Percentiles rank a stretch among this genome's conserved stretches.
Conservation (phyloP, 2,329 filamentous ascomycete species). For the Aspergillus calidoustus region DNA sequence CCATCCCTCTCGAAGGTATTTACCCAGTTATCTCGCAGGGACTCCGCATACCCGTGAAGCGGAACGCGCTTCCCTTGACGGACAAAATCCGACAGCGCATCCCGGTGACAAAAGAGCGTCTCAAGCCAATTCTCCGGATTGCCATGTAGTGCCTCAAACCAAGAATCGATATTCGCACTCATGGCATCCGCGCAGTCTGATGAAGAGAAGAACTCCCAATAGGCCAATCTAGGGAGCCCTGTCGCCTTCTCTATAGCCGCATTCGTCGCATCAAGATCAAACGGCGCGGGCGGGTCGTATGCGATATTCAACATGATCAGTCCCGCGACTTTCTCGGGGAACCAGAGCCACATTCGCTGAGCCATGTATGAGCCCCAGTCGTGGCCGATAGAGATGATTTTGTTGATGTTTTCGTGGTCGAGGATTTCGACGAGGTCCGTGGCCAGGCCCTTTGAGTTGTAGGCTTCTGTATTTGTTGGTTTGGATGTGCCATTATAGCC, state of each 20-base stretch:
- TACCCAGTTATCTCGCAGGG: background rate
- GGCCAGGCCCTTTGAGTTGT: background rate
- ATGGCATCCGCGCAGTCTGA: background rate
- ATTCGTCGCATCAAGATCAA: background rate
- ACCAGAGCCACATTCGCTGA: slow-evolving; percentile 2
- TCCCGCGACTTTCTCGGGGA: background rate
- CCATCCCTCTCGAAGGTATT: background rate
- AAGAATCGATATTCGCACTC: background rate
- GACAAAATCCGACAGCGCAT: background rate
- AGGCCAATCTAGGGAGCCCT: background rate
- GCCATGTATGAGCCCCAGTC: slow-evolving; percentile 3
- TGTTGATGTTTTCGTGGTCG: background rate
- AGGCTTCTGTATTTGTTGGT: background rate
- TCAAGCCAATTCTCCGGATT: background rate
- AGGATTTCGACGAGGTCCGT: background rate
- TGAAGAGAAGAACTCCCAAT: background rate
- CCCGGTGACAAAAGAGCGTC: background rate
- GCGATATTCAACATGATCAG: background rate
- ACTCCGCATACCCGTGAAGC: background rate
- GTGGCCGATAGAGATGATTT: background rate
- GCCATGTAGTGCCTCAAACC: background rate
- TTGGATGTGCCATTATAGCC: background rate
- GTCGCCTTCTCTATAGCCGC: background rate
- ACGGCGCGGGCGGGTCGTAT: background rate
- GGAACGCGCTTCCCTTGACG: background rate